Conservation (phyloP, 176 grass and related monocot genomes). For the Zea mays region DNA sequence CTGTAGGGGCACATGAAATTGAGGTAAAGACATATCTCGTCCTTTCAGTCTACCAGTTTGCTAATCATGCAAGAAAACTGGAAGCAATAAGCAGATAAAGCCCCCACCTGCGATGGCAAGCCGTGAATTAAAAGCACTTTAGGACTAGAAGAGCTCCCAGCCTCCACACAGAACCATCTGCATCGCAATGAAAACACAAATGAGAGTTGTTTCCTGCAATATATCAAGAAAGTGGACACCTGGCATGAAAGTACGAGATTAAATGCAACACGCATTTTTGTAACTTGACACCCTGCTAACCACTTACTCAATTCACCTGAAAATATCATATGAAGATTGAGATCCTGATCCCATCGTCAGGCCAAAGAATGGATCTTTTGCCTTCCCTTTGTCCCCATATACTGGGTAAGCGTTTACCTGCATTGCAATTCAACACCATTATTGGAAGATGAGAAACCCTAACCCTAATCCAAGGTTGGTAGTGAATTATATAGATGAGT, state of each 20-base stretch:
- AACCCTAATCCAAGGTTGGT: no score
- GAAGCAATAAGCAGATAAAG: conserved; percentile 24
- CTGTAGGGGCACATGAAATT: background rate
- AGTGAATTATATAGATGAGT: no score
- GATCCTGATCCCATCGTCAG: conserved; percentile 85
- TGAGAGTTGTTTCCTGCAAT: conserved; percentile 9
- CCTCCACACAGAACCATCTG: conserved; percentile 89
- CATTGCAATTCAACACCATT: background rate
- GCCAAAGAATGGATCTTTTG: conserved; percentile 93
- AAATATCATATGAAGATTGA: conserved; percentile 72
- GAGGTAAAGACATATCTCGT: background rate
- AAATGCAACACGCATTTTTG: conserved; percentile 41
- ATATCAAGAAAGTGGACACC: conserved; percentile 31
- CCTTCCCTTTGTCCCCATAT: conserved; percentile 81
- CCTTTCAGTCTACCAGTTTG: background rate
- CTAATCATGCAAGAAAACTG: conserved; percentile 1
- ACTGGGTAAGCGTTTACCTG: conserved; percentile 84
- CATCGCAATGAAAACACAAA: conserved; percentile 20
- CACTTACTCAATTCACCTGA: conserved; percentile 73
- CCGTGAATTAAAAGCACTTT: conserved; percentile 79
- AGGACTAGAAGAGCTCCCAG: conserved; percentile 69
- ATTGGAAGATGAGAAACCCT: no score
- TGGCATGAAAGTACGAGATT: conserved; percentile 29
- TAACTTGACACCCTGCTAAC: conserved; percentile 48
- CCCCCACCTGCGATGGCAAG: conserved; percentile 81